Evolutionary conservation across 108 stramenopile species (phyloP), one percentile per base, ranked within the genome.

Genomic region (Cyclotella kingstonii): DNA sequence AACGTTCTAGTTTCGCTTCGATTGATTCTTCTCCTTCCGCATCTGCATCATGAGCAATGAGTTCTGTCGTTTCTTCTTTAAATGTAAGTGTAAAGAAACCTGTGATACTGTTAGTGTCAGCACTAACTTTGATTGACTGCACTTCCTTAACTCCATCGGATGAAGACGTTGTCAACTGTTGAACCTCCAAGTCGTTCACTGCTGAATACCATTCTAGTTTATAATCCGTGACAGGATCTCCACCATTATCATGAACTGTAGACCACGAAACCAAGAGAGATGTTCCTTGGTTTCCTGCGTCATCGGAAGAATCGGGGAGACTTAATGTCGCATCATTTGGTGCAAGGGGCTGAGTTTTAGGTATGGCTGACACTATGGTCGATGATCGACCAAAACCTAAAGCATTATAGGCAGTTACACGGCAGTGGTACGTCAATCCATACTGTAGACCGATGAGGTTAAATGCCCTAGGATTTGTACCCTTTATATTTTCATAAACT

Each of bases 341-440:
- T 12, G 60, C 53, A 50, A 17, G 35, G 0, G 87, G 89, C 64
- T 90, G 86, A 21, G 44, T 65, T 21, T 42, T 68, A 26, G 89
- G 84, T 14, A 59, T 58, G 21, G 74, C 83, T 25, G 67, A 35
- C 0, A 55, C 66, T 9, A 39, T 64, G 4, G 67, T 22, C 4
- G 86, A 86, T 2, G 75, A 82, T 17, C 58, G 25, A 10, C 88
- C 85, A 26, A 66, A 89, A 9, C 93, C 89, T 42, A 75, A 43
- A 21, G 66, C 44, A 75, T 94, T 94, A 77, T 85, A 87, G 12
- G 90, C 88, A 4, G 83, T 80, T 15, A 89, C 80, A 6, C 87
- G 83, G 51, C 73, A 81, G 56, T 77, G 77, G 66, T 92, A 88
- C n/a, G 54, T 43, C 42, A 76, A 46, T 5, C 90, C 90, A 27